phyloP scores from a whole-genome alignment of 257 asterid genomes.

The Ocimum tenuiflorum region DNA sequence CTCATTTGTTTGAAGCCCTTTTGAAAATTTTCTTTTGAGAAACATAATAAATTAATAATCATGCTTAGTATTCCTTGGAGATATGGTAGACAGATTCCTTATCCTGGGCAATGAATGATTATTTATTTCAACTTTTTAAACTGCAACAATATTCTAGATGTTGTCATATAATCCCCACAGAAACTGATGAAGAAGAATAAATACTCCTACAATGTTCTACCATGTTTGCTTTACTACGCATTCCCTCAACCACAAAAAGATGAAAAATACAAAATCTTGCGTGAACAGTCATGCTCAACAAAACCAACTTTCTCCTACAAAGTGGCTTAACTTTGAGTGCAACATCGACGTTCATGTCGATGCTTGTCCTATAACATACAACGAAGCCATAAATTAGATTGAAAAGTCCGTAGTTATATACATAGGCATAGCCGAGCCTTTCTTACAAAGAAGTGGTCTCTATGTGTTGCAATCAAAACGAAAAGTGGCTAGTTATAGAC shows the following conservation, averaged over 20 bases:
- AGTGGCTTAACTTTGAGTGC: neutral
- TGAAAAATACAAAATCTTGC: neutral
- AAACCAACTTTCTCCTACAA: neutral
- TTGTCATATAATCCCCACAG: too few species aligned
- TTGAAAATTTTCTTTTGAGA: neutral
- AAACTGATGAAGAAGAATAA: neutral
- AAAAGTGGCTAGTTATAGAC: too few species aligned
- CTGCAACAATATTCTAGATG: neutral
- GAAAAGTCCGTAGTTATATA: neutral
- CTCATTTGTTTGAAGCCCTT: too few species aligned
- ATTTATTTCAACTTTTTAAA: constrained; percentile 3
- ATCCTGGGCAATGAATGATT: neutral
- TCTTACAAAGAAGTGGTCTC: too few species aligned
- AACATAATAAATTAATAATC: neutral
- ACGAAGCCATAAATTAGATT: neutral
- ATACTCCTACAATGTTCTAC: neutral
- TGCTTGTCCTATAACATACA: constrained; percentile 3
- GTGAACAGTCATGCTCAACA: neutral
- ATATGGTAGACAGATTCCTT: neutral
- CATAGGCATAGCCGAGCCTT: too few species aligned
- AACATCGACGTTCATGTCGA: neutral
- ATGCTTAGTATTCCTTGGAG: neutral
- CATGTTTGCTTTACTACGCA: neutral
- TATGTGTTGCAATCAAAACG: too few species aligned
- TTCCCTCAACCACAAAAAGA: neutral